These are phyloP conservation scores for Phycomyces nitens DNA, from an alignment of 192 early-diverging fungal species.

Conservation along the genomic window DNA sequence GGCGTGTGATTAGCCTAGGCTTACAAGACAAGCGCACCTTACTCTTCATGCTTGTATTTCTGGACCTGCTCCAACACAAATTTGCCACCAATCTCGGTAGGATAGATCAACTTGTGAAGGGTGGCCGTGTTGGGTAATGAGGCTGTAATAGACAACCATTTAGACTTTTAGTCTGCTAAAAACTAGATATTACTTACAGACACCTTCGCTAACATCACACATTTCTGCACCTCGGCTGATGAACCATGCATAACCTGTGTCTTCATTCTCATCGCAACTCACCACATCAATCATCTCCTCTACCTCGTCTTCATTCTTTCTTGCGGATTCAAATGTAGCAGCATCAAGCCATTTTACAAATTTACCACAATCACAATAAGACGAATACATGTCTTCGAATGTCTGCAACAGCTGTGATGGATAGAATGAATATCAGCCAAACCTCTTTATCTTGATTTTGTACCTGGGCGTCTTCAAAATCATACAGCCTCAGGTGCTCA, in stretches of 20 bases:
- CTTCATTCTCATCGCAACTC: slow-evolving; percentile 17
- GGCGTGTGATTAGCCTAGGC: too few relatives aligned
- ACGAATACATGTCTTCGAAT: slow-evolving; percentile 75
- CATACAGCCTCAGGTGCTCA: slow-evolving; percentile 80
- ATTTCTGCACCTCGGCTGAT: slow-evolving; percentile 88
- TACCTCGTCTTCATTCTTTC: background rate
- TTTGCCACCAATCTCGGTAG: slow-evolving; percentile 57
- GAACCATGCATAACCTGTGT: slow-evolving; percentile 63
- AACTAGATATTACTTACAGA: slow-evolving; percentile 56
- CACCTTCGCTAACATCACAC: slow-evolving; percentile 74
- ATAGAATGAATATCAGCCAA: background rate
- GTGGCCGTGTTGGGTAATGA: slow-evolving; percentile 83
- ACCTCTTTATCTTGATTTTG: background rate
- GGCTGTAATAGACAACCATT: slow-evolving; percentile 33
- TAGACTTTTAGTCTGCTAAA: background rate
- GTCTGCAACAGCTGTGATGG: slow-evolving; percentile 53
- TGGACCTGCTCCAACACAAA: slow-evolving; percentile 79
- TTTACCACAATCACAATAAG: slow-evolving; percentile 94
- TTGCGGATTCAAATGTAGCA: background rate
- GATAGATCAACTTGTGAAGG: slow-evolving; percentile 85
- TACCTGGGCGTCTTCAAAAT: slow-evolving; percentile 79
- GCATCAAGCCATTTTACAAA: slow-evolving; percentile 73
- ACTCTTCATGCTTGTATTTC: slow-evolving; percentile 80
- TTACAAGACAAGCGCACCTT: slow-evolving; percentile 39
- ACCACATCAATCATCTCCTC: slow-evolving; percentile 5